phyloP scores from a whole-genome alignment of 192 early-diverging fungal genomes.

The Coemansia sp. region DNA sequence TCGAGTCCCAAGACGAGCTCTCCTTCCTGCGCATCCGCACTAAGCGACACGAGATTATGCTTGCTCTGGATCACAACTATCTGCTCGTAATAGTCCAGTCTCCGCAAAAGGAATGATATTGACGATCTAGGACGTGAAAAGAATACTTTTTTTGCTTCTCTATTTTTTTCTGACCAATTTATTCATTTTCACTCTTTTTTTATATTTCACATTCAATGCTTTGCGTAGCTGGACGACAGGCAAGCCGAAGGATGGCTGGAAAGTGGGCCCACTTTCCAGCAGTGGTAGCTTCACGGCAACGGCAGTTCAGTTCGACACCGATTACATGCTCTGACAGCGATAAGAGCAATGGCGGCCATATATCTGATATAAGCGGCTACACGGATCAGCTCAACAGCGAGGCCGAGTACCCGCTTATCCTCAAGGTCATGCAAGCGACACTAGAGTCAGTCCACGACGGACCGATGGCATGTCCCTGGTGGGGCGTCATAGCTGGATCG shows the following conservation, averaged over 20 bases:
- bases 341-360: background rate
- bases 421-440: conserved; percentile 25
- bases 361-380: background rate
- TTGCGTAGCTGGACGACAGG: background rate
- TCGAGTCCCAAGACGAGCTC: conserved; percentile 94
- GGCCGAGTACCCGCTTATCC: conserved; percentile 12
- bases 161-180: background rate
- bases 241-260: background rate
- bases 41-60: conserved; percentile 97
- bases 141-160: background rate
- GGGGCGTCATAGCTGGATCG: conserved; percentile 37
- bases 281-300: background rate
- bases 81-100: conserved; percentile 53
- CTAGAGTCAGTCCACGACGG: conserved; percentile 43
- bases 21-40: conserved; percentile 92
- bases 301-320: conserved; percentile 13
- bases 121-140: background rate
- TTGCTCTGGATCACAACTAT: conserved; percentile 72
- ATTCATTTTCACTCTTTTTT: conserved; percentile 4
- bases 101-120: conserved; percentile 37
- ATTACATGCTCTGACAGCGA: background rate
- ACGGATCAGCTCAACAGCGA: conserved; percentile 8
- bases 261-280: background rate
- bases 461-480: conserved; percentile 35
- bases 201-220: background rate